Evolutionary conservation across 192 early-diverging fungal species (phyloP).

Genomic region (Coemansia sp.): DNA sequence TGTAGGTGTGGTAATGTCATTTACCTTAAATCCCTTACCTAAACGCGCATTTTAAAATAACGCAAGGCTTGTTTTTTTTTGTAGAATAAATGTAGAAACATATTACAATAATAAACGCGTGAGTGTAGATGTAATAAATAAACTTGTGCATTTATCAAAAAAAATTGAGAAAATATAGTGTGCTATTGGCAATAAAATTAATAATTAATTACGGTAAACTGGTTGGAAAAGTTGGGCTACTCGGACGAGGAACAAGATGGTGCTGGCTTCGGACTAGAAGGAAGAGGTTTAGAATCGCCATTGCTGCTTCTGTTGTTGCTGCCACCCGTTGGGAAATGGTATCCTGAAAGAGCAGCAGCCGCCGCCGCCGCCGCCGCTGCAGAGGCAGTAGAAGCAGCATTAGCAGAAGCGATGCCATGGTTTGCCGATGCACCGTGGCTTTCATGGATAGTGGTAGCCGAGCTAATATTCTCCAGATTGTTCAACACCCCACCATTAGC

Average conservation of each 20-base stretch:
- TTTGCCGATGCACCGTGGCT: not conserved
- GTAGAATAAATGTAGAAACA: too few species aligned
- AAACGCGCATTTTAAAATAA: not conserved
- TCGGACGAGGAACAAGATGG: not conserved
- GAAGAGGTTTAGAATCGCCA: slow-evolving; percentile 4
- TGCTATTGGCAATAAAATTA: not conserved
- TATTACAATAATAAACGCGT: not conserved
- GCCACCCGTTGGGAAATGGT: slow-evolving; percentile 21
- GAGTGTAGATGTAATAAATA: not conserved
- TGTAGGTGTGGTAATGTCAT: not conserved
- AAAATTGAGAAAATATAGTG: not conserved
- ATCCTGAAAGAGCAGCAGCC: slow-evolving; percentile 10
- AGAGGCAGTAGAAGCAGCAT: not conserved
- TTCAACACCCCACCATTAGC: slow-evolving; percentile 2
- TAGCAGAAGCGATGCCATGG: not conserved
- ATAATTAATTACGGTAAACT: too few species aligned
- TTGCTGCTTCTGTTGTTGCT: slow-evolving; percentile 11
- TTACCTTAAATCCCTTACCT: not conserved
- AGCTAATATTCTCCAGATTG: slow-evolving; percentile 35
- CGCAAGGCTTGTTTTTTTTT: not conserved
- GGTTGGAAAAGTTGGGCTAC: not conserved
- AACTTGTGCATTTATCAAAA: not conserved
- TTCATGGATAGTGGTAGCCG: slow-evolving; percentile 48
- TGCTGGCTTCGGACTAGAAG: not conserved
- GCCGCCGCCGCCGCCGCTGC: not conserved